Evolutionary conservation across 495 filamentous ascomycete species (phyloP).

Genomic region (Chaetomium cochliodes): DNA sequence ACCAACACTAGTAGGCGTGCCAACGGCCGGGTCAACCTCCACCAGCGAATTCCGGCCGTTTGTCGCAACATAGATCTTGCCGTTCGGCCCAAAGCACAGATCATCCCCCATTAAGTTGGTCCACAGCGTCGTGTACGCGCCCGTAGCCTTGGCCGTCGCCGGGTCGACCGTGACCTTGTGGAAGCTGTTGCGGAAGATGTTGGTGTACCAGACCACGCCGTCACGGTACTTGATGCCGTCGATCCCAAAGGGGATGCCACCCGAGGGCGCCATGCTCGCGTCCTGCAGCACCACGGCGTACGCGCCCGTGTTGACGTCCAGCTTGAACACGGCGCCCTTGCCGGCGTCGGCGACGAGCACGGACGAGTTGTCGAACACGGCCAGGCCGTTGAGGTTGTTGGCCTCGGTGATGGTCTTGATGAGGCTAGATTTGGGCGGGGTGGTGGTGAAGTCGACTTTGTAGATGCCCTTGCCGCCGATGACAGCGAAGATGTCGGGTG

Average conservation of each 20-base stretch:
- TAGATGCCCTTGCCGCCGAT: slow-evolving; percentile 45
- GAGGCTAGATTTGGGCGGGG: slow-evolving; percentile 33
- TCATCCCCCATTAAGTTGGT: slow-evolving; percentile 46
- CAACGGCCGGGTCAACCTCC: slow-evolving; percentile 37
- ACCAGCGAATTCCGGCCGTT: slow-evolving; percentile 42
- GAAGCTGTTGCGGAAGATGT: slow-evolving; percentile 47
- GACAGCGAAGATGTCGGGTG: slow-evolving; percentile 44
- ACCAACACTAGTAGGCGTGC: slow-evolving; percentile 35
- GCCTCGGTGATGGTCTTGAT: slow-evolving; percentile 44
- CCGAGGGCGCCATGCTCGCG: slow-evolving; percentile 41
- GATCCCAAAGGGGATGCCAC: slow-evolving; percentile 39
- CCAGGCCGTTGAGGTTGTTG: slow-evolving; percentile 43
- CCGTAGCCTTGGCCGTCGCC: slow-evolving; percentile 39
- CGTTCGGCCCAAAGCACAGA: slow-evolving; percentile 42
- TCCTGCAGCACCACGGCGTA: slow-evolving; percentile 39
- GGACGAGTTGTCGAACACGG: slow-evolving; percentile 39
- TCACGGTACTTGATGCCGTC: slow-evolving; percentile 40
- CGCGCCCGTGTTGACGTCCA: slow-evolving; percentile 42
- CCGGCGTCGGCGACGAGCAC: slow-evolving; percentile 44
- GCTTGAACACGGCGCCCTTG: slow-evolving; percentile 42
- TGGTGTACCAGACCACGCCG: slow-evolving; percentile 44
- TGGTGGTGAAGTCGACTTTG: slow-evolving; percentile 40
- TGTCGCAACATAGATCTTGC: slow-evolving; percentile 43
- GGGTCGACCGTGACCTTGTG: slow-evolving; percentile 42
- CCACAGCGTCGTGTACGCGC: slow-evolving; percentile 39